Evolutionary conservation across 768 basidiomycete species (phyloP), one percentile per base, ranked within the genome.

Genomic region (Candolleomyces eurysporus): DNA sequence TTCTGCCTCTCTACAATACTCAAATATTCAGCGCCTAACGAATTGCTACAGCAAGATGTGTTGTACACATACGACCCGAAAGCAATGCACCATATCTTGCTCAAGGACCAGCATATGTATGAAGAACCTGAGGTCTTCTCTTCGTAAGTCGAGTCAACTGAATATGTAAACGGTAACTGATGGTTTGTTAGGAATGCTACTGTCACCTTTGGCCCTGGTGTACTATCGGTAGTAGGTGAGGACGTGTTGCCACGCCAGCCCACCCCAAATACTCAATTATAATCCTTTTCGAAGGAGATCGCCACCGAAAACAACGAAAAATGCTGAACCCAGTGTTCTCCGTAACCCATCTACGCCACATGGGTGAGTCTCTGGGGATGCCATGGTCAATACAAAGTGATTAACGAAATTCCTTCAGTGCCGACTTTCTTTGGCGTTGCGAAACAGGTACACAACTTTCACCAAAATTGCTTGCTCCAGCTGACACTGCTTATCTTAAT

Each of bases 321-420:
- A 73, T 80, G 66, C 65, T 82, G 17, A 80, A 76, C 56, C 80
- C 80, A 0, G 76, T 80, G 0, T 82, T 82, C 62, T 78, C 78
- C 0, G 68, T 68, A 17, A 64, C 67, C 0, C 76, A 80, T 61
- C 72, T 81, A 72, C 75, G 79, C 14, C 63, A 76, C 36, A 73
- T 77, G 74, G 64, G 77, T 75, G 58, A 48, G 68, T 61, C 36
- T 1, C 53, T 0, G 13, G 46, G 46, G 36, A 10, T 14, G 48
- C 50, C 26, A 42, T 5, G 50, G n/a, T 22, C 5, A 5, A 14
- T 19, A 36, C 6, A 2, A 22, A 39, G 30, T 60, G 43, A 39
- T 21, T 21, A 14, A 45, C n/a, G 3, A 32, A 26, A 26, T 36
- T 32, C 31, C 19, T 36, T 51, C 63, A 76, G 75, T 74, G 2